These are phyloP conservation scores for Cinnamomum micranthum DNA, from an alignment of 164 flowering plant genomes.

Conservation along the genomic window DNA sequence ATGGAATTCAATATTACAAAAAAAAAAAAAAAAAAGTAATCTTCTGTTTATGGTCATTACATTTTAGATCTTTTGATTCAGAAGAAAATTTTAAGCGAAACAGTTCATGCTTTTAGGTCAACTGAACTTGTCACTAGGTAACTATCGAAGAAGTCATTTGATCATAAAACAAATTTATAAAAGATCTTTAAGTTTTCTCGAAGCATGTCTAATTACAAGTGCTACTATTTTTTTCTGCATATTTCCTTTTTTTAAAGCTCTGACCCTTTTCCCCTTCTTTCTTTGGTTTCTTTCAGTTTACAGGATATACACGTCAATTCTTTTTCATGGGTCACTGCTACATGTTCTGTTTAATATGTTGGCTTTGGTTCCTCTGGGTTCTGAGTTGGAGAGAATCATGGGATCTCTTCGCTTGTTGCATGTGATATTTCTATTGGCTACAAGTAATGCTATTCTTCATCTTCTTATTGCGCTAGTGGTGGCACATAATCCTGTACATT, in stretches of 20 bases:
- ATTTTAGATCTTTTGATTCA: too few relatives aligned
- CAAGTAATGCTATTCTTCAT: conserved; percentile 79
- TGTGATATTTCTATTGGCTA: conserved; percentile 60
- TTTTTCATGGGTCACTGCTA: conserved; percentile 87
- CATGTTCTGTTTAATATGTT: conserved; percentile 95
- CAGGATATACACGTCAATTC: conserved; percentile 72
- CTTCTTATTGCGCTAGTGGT: conserved; percentile 62
- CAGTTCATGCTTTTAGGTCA: background rate
- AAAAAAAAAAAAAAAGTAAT: too few relatives aligned
- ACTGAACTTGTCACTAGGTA: background rate
- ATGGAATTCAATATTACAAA: too few relatives aligned
- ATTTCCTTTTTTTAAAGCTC: background rate
- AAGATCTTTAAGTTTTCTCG: background rate
- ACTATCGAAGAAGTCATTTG: background rate
- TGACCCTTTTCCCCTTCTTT: conserved; percentile 6
- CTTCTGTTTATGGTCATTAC: background rate
- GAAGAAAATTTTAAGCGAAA: too few relatives aligned
- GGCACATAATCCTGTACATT: conserved; percentile 60
- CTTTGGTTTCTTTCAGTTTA: conserved; percentile 52
- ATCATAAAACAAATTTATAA: background rate
- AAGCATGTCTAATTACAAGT: background rate
- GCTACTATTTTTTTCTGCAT: background rate
- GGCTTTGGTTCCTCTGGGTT: conserved; percentile 92
- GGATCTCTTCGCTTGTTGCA: conserved; percentile 82
- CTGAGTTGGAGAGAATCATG: conserved; percentile 96